Conservation (phyloP, 768 basidiomycete species). For the Floccularia luteovirens region DNA sequence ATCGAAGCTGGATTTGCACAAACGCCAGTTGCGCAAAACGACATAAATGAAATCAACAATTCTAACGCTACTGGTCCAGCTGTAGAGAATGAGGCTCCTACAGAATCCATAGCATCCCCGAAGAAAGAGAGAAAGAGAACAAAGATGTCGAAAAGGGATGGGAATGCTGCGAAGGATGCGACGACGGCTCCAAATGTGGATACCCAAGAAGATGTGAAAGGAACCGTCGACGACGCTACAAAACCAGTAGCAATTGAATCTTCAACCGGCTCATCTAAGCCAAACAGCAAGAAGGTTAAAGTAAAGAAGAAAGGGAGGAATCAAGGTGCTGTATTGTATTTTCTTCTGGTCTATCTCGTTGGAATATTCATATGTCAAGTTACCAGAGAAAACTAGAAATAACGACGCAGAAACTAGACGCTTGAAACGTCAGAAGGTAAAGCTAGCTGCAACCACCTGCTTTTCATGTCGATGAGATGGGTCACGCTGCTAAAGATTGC, state of each 20-base stretch:
- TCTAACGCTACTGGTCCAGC: slow-evolving; percentile 1
- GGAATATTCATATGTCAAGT: not conserved
- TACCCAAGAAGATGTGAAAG: slow-evolving; percentile 9
- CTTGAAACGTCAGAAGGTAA: slow-evolving; percentile 52
- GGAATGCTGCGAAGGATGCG: slow-evolving; percentile 20
- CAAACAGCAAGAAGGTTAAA: slow-evolving; percentile 3
- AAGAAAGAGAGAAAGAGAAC: slow-evolving; percentile 58
- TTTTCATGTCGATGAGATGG: slow-evolving; percentile 82
- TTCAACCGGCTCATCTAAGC: not conserved
- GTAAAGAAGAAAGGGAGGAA: slow-evolving; percentile 17
- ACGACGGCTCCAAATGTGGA: slow-evolving; percentile 12
- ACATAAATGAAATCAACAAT: slow-evolving; percentile 7
- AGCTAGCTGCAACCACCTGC: slow-evolving; percentile 56
- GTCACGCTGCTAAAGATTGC: slow-evolving; percentile 82
- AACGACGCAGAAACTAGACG: slow-evolving; percentile 50
- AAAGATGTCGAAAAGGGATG: slow-evolving; percentile 36
- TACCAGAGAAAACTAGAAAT: slow-evolving; percentile 7
- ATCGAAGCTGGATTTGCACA: slow-evolving; percentile 50
- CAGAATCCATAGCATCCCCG: slow-evolving; percentile 17
- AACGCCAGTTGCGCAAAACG: slow-evolving; percentile 6
- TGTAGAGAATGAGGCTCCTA: slow-evolving; percentile 7
- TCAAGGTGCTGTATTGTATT: slow-evolving; percentile 10
- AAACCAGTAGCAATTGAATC: slow-evolving; percentile 1
- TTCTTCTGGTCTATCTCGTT: not conserved
- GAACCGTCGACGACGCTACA: slow-evolving; percentile 11